phyloP scores from a whole-genome alignment of 495 filamentous ascomycete genomes.

The Delitschia confertaspora region DNA sequence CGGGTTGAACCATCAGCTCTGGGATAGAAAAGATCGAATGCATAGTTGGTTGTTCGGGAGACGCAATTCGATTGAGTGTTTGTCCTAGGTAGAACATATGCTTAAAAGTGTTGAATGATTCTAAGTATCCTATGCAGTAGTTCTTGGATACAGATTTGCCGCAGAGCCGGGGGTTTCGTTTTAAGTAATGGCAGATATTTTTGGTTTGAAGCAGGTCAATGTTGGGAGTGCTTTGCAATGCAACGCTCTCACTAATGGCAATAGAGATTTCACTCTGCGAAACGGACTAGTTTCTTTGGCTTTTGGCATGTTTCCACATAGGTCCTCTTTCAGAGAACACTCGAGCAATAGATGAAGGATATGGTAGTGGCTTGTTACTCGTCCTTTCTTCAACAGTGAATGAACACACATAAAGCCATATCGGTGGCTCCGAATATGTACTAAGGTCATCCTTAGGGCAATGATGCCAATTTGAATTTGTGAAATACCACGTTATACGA shows the following conservation, averaged over 20 bases:
- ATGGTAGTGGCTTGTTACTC: slow-evolving; percentile 4
- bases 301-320: too few species aligned
- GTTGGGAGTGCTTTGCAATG: slow-evolving; percentile 3
- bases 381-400: slow-evolving; percentile 7
- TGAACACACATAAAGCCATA: slow-evolving; percentile 23
- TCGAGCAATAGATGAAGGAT: not conserved
- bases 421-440: slow-evolving; percentile 7
- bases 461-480: too few species aligned
- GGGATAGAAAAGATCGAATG: slow-evolving; percentile 2
- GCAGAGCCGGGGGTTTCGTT: slow-evolving; percentile 15
- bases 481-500: too few species aligned
- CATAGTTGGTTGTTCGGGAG: not conserved
- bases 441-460: too few species aligned
- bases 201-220: slow-evolving; percentile 18
- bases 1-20: slow-evolving; percentile 5
- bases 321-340: too few species aligned
- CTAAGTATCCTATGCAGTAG: slow-evolving; percentile 21
- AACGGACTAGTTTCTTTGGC: slow-evolving; percentile 6
- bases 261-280: slow-evolving; percentile 1
- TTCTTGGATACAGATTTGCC: slow-evolving; percentile 1
- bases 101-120: slow-evolving; percentile 9
- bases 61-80: not conserved
- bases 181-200: slow-evolving; percentile 20
- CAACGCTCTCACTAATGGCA: slow-evolving; percentile 3
- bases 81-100: slow-evolving; percentile 16